phyloP scores from a whole-genome alignment of 306 rosid species.

The Cucurbita argyrosperma region DNA sequence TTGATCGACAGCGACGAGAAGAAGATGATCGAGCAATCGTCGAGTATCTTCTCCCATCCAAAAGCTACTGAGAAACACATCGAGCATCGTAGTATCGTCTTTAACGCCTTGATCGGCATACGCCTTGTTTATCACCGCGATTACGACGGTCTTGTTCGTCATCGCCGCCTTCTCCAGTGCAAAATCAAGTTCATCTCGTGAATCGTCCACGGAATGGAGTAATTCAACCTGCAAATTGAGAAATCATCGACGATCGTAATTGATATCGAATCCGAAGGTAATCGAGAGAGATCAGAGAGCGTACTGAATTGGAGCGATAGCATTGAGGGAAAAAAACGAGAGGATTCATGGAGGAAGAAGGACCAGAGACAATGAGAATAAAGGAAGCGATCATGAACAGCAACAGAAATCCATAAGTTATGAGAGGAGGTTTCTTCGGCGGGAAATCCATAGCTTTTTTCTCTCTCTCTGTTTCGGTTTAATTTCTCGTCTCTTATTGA shows the following conservation, averaged over 20 bases:
- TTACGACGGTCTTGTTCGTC: constrained; percentile 52
- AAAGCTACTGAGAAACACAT: constrained; percentile 48
- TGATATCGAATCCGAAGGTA: no score
- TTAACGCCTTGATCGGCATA: constrained; percentile 40
- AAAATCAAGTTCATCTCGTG: constrained; percentile 26
- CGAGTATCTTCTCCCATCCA: constrained; percentile 63
- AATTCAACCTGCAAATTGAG: neutral
- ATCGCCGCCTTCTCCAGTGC: constrained; percentile 35
- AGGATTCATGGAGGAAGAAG: neutral
- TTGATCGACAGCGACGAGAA: constrained; percentile 55
- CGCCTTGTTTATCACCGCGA: constrained; percentile 46
- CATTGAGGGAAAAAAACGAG: neutral
- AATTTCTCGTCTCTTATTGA: neutral
- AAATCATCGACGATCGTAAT: no score
- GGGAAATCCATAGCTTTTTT: constrained; percentile 1
- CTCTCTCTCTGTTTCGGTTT: neutral
- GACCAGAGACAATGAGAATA: neutral
- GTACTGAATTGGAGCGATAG: neutral
- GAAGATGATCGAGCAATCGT: constrained; percentile 34
- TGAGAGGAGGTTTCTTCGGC: neutral
- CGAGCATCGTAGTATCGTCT: constrained; percentile 51
- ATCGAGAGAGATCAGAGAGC: no score
- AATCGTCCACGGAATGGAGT: neutral
- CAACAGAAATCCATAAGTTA: neutral
- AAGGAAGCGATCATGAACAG: neutral